Percentiles rank a stretch among this genome's conserved stretches.
Evolutionary conservation across 2,329 filamentous ascomycete genomes (phyloP).

Genomic region (Arachnomyces sp.): DNA sequence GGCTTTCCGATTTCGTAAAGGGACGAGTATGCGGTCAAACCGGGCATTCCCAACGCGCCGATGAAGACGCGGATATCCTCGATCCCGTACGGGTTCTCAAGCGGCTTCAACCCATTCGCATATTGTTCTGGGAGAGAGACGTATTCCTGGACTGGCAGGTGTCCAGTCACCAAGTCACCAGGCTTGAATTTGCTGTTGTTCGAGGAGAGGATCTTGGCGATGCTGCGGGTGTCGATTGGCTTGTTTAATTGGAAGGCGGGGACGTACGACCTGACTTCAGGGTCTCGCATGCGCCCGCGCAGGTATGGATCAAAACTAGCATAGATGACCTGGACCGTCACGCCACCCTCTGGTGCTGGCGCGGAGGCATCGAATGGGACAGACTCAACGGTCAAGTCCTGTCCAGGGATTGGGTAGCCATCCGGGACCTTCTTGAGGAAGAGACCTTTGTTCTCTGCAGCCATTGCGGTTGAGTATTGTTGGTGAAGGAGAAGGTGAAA

Average conservation of each 20-base stretch:
- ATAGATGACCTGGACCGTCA: constrained; percentile 63
- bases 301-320: constrained; percentile 78
- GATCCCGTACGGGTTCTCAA: constrained; percentile 57
- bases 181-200: constrained; percentile 53
- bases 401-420: constrained; percentile 58
- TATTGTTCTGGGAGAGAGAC: constrained; percentile 45
- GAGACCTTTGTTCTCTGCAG: constrained; percentile 59
- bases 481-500: too few relatives aligned
- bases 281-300: constrained; percentile 66
- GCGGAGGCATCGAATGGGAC: constrained; percentile 55
- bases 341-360: constrained; percentile 53
- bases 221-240: constrained; percentile 55
- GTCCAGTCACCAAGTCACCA: constrained; percentile 58
- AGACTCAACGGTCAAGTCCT: constrained; percentile 61
- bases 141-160: constrained; percentile 61
- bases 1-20: constrained; percentile 69
- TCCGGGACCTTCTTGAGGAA: constrained; percentile 63
- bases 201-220: constrained; percentile 65
- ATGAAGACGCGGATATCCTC: constrained; percentile 52
- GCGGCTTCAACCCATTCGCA: constrained; percentile 39
- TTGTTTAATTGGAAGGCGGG: constrained; percentile 53
- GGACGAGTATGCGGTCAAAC: constrained; percentile 64
- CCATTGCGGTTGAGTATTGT: constrained; percentile 3
- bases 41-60: constrained; percentile 70
- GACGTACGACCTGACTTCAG: constrained; percentile 58